A percentile compares a stretch with the other conserved stretches of the same genome.
Conservation (phyloP, 2,329 filamentous ascomycete genomes). For the Ambrosiella cleistominuta region DNA sequence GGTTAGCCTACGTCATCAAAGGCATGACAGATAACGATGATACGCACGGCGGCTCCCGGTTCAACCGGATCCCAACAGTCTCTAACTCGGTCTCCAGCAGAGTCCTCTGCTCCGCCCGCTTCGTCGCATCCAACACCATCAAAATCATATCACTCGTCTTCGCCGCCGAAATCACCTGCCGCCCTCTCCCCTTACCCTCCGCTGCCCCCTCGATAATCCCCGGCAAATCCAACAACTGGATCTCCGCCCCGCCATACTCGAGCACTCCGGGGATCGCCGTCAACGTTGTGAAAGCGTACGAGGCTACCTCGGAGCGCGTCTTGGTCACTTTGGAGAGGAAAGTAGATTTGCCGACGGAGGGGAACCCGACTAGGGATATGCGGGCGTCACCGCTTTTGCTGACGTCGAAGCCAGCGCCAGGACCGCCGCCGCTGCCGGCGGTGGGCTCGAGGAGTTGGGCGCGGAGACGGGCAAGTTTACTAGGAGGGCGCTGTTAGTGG, state of each 20-base stretch:
- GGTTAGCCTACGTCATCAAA: neutral
- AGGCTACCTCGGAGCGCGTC: constrained; percentile 87
- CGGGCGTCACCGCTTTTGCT: constrained; percentile 92
- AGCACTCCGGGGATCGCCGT: constrained; percentile 95
- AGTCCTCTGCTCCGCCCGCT: constrained; percentile 81
- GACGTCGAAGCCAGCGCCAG: constrained; percentile 77
- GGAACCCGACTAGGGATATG: constrained; percentile 95
- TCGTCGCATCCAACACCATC: constrained; percentile 94
- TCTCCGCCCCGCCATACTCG: constrained; percentile 94
- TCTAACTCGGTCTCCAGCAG: constrained; percentile 84
- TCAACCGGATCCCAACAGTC: constrained; percentile 84
- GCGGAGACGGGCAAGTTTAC: constrained; percentile 86
- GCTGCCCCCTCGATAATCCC: constrained; percentile 96
- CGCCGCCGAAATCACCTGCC: constrained; percentile 92
- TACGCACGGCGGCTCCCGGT: constrained; percentile 70
- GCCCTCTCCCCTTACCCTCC: constrained; percentile 85
- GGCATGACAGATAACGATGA: neutral
- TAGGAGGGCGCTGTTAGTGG: constrained; percentile 21
- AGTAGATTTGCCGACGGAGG: constrained; percentile 95
- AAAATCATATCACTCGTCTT: constrained; percentile 96
- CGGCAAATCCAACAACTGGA: constrained; percentile 90
- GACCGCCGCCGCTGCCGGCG: constrained; percentile 58
- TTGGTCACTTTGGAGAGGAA: constrained; percentile 99
- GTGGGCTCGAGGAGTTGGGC: constrained; percentile 87
- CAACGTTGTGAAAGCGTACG: constrained; percentile 92